Percentiles rank a stretch among this genome's conserved stretches.
These are phyloP conservation scores for Aureobasidium mangrovei DNA, from an alignment of 2,329 filamentous ascomycete genomes.

Conservation along the genomic window DNA sequence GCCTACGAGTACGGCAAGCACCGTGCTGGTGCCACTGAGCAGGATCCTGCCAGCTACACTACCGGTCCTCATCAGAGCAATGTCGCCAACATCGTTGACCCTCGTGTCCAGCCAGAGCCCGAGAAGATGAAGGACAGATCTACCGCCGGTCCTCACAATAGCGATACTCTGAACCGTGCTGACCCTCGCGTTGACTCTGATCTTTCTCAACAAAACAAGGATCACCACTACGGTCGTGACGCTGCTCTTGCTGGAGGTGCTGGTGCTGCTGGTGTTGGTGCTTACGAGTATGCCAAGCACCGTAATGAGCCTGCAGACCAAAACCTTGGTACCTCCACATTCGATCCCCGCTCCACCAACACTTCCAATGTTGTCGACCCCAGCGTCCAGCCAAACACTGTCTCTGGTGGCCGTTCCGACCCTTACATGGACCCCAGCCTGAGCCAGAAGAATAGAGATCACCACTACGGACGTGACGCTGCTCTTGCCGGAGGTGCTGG, in stretches of 20 bases:
- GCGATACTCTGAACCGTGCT: conserved; percentile 18
- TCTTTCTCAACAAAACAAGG: conserved; percentile 6
- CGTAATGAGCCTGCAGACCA: conserved; percentile 14
- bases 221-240: conserved; percentile 18
- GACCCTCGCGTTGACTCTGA: conserved; percentile 20
- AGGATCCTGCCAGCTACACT: conserved; percentile 22
- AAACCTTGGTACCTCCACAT: conserved; percentile 21
- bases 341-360: conserved; percentile 23
- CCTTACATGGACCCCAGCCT: conserved; percentile 16
- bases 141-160: conserved; percentile 18
- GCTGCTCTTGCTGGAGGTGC: conserved; percentile 25
- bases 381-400: not conserved
- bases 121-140: conserved; percentile 23
- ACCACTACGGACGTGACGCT: conserved; percentile 17
- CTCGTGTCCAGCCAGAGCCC: conserved; percentile 21
- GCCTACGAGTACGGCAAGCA: conserved; percentile 25
- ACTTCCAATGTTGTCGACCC: conserved; percentile 21
- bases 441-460: not conserved
- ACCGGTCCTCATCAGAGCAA: conserved; percentile 23
- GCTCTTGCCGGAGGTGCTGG: conserved; percentile 26
- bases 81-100: conserved; percentile 22
- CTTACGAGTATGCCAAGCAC: conserved; percentile 22
- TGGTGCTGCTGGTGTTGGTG: conserved; percentile 27
- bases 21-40: not conserved
- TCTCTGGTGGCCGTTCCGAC: conserved; percentile 15